phyloP scores from a whole-genome alignment of 805 yeast species.

The Metschnikowia continentalis region DNA sequence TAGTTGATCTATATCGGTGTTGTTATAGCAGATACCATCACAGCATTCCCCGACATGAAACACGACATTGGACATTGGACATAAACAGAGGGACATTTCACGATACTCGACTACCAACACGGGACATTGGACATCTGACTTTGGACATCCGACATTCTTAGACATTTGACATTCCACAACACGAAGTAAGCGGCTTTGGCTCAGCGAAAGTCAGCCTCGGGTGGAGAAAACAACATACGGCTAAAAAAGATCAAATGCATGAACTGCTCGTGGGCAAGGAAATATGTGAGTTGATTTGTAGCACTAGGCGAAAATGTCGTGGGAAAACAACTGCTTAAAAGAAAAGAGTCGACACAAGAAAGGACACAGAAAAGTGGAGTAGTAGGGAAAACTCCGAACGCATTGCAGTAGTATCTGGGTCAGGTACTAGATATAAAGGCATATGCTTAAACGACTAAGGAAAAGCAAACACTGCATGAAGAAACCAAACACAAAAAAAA shows the following conservation, averaged over 20 bases:
- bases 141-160: neutral
- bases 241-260: neutral
- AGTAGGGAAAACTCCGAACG: neutral
- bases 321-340: neutral
- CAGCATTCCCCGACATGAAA: neutral
- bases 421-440: conserved; percentile 4
- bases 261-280: conserved; percentile 2
- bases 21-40: too few species aligned
- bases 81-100: neutral
- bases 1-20: too few species aligned
- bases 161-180: neutral
- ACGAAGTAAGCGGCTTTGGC: neutral
- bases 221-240: neutral
- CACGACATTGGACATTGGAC: neutral
- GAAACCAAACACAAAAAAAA: neutral
- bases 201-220: too few species aligned
- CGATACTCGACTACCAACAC: neutral
- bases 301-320: neutral
- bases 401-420: conserved; percentile 1
- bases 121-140: neutral
- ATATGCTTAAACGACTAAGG: conserved; percentile 4
- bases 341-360: neutral
- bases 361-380: neutral
- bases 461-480: conserved; percentile 4
- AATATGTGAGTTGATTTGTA: neutral